Conservation (phyloP, 495 filamentous ascomycete species). For the Acidiella bohemica region DNA sequence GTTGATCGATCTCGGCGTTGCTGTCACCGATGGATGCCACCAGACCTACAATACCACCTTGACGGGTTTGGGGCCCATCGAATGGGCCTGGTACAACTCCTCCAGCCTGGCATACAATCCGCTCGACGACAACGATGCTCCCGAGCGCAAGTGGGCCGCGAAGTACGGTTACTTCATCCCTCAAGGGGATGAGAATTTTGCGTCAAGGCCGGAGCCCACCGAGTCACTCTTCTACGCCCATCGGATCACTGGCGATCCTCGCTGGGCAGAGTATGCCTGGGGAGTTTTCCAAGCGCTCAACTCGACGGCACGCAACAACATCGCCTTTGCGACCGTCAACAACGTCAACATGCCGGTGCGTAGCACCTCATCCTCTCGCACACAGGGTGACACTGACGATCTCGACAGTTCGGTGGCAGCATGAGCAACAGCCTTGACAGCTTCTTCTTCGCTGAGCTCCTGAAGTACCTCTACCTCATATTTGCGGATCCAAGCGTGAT, state of each 20-base stretch:
- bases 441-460: slow-evolving; percentile 64
- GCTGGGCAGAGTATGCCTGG: slow-evolving; percentile 16
- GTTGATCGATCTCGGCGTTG: slow-evolving; percentile 59
- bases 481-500: slow-evolving; percentile 26
- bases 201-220: slow-evolving; percentile 10
- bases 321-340: slow-evolving; percentile 12
- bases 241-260: slow-evolving; percentile 15
- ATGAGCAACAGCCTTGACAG: slow-evolving; percentile 21
- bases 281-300: slow-evolving; percentile 17
- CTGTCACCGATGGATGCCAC: slow-evolving; percentile 28
- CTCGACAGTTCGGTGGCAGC: too few relatives aligned
- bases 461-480: slow-evolving; percentile 34
- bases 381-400: too few relatives aligned
- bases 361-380: too few relatives aligned
- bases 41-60: slow-evolving; percentile 18
- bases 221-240: slow-evolving; percentile 17
- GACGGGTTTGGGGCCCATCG: slow-evolving; percentile 24
- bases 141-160: slow-evolving; percentile 6
- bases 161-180: slow-evolving; percentile 15
- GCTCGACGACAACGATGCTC: slow-evolving; percentile 5
- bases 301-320: slow-evolving; percentile 9
- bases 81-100: slow-evolving; percentile 15
- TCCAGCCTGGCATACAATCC: slow-evolving; percentile 11
- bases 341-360: slow-evolving; percentile 15
- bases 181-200: slow-evolving; percentile 10